These are phyloP conservation scores for Avena atlantica DNA, from an alignment of 176 grass and related monocot species.

Conservation along the genomic window DNA sequence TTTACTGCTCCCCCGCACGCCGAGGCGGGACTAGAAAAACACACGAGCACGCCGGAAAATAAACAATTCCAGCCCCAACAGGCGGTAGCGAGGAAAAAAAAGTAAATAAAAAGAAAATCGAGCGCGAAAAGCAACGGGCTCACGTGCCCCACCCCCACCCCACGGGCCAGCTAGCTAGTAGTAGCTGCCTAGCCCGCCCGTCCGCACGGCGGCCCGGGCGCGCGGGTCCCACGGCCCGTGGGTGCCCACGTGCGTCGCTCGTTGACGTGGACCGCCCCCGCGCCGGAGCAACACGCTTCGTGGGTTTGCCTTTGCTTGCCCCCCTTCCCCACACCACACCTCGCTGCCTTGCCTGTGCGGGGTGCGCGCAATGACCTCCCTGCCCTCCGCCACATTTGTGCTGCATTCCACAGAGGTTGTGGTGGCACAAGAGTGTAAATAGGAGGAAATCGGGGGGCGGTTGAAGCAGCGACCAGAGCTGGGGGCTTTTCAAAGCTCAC, in stretches of 20 bases:
- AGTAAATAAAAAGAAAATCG: not conserved
- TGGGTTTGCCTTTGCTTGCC: conserved; percentile 1
- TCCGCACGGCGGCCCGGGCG: not conserved
- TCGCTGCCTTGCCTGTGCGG: not conserved
- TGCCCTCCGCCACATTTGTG: not conserved
- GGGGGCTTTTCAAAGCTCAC: conserved; percentile 45
- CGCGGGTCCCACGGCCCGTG: conserved; percentile 22
- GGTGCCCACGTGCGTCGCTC: conserved; percentile 55
- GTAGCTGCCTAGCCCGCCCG: not conserved
- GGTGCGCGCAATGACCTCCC: not conserved
- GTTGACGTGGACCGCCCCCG: conserved; percentile 56
- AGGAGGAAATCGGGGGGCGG: conserved; percentile 3
- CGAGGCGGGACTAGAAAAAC: conserved; percentile 22
- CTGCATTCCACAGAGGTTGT: no score
- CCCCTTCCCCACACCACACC: not conserved
- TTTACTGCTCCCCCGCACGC: conserved; percentile 27
- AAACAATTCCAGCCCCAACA: not conserved
- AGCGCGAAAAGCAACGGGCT: conserved; percentile 40
- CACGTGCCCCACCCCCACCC: conserved; percentile 43
- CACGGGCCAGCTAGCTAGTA: no score
- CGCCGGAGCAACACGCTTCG: conserved; percentile 46
- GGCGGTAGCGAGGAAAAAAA: not conserved
- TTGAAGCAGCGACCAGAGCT: not conserved
- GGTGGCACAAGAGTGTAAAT: conserved; percentile 24
- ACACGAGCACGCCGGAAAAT: not conserved